Percentiles rank a stretch among this genome's conserved stretches.
These are phyloP conservation scores for Penicillium olsonii DNA, from an alignment of 2,329 filamentous ascomycete genomes.

Conservation along the genomic window DNA sequence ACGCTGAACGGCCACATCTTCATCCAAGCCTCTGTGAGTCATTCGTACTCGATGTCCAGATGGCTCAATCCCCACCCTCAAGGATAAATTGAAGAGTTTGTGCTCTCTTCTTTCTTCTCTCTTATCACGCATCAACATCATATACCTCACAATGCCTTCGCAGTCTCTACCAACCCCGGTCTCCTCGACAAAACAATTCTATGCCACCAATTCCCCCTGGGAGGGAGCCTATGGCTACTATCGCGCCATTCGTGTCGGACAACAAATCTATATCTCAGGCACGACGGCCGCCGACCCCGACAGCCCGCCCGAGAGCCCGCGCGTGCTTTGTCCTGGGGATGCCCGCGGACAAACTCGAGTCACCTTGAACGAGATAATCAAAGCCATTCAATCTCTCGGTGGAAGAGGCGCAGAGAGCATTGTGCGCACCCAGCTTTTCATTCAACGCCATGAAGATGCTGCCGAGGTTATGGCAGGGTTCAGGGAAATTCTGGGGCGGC, in stretches of 20 bases:
- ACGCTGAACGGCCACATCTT: too few species aligned
- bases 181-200: constrained; percentile 7
- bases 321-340: constrained; percentile 34
- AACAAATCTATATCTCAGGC: constrained; percentile 41
- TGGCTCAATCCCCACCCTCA: too few species aligned
- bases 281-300: constrained; percentile 40
- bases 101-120: neutral
- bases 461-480: constrained; percentile 32
- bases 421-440: constrained; percentile 40
- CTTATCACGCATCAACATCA: too few species aligned
- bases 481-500: constrained; percentile 29
- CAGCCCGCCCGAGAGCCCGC: constrained; percentile 29
- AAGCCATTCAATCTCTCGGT: constrained; percentile 36
- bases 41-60: too few species aligned
- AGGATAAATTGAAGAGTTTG: neutral
- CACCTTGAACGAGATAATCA: constrained; percentile 28
- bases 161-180: neutral
- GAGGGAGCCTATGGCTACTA: constrained; percentile 41
- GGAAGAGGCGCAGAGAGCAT: constrained; percentile 34
- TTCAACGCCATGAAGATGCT: constrained; percentile 33
- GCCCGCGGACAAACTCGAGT: constrained; percentile 34
- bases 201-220: constrained; percentile 39
- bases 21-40: too few species aligned
- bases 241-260: constrained; percentile 39
- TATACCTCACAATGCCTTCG: neutral